Evolutionary conservation across 768 basidiomycete species (phyloP), one percentile per base, ranked within the genome.

Genomic region (Suillus fuscotomentosus): DNA sequence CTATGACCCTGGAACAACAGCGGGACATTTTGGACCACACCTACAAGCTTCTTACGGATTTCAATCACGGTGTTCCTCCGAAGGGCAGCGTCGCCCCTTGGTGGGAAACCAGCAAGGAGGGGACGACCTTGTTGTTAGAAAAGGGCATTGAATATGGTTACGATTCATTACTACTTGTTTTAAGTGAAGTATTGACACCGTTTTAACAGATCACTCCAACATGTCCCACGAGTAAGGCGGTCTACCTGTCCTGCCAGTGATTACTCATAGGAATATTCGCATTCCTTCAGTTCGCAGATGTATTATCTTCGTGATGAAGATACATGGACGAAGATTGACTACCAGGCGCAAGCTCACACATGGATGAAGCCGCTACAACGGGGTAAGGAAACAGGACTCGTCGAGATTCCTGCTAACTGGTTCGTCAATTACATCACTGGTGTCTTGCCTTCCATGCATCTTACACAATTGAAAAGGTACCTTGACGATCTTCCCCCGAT

Each of bases 41-140:
- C 0, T 82, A 83, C 73, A 77, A 84, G 22, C 77, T 89, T n/a
- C 76, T 91, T 48, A 89, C 88, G 1, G 80, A 82, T 14, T 91
- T 91, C 70, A 89, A 88, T 70, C 75, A 83, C 65, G 85, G 86
- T 31, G 73, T 81, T 17, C 78, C 85, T 27, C 87, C 86, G 0
- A 85, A 84, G 71, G 87, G 86, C 45, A 85, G 83, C 59, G 88
- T 90, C 41, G 90, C 89, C 1, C 90, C 89, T 0, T 92, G 90
- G 89, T 92, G 90, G 90, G 91, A 92, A 72, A 85, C 85, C 3
- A 87, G 84, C 73, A 86, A 83, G 66, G 88, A 89, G 72, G 87
- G 86, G 4, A 85, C 85, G 0, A 75, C 83, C 17, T 77, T 92
- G 31, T 76, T 92, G 31, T 81, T 90, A 27, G 86, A 88, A 43